Evolutionary conservation across 2,329 filamentous ascomycete genomes (phyloP).

Genomic region (Colletotrichum echinochloae): DNA sequence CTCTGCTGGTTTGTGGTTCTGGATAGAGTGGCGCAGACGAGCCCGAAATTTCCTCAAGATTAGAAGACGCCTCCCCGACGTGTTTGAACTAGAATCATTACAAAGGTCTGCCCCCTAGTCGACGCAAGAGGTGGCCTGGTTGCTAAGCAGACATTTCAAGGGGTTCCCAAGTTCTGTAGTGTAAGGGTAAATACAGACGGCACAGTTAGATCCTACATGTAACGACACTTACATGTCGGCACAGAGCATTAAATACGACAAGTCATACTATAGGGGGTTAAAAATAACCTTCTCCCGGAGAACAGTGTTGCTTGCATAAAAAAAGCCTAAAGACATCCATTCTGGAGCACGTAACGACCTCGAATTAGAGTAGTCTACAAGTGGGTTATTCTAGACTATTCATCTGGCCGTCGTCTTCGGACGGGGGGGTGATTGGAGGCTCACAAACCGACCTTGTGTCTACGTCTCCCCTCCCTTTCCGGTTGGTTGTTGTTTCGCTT

Average conservation of each 20-base stretch:
- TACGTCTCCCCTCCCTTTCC: no score
- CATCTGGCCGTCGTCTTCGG: no score
- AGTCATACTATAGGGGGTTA: background rate
- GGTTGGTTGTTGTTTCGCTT: background rate
- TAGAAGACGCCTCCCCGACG: background rate
- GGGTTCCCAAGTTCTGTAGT: background rate
- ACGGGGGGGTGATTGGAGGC: no score
- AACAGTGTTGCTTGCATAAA: no score
- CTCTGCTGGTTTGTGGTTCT: conserved; percentile 17
- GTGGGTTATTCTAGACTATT: background rate
- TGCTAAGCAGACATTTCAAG: background rate
- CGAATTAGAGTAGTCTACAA: background rate
- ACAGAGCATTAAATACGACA: background rate
- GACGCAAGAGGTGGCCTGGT: background rate
- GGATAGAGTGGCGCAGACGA: conserved; percentile 1
- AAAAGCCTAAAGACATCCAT: no score
- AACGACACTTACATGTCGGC: background rate
- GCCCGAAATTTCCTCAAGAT: background rate
- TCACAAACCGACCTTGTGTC: no score
- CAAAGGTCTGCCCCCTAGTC: background rate
- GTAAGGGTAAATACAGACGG: background rate
- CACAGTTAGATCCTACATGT: background rate
- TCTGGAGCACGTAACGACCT: no score
- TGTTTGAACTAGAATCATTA: background rate
- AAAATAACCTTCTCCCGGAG: background rate